Evolutionary conservation across 495 filamentous ascomycete species (phyloP), one percentile per base, ranked within the genome.

Genomic region (Copromyces sp.): DNA sequence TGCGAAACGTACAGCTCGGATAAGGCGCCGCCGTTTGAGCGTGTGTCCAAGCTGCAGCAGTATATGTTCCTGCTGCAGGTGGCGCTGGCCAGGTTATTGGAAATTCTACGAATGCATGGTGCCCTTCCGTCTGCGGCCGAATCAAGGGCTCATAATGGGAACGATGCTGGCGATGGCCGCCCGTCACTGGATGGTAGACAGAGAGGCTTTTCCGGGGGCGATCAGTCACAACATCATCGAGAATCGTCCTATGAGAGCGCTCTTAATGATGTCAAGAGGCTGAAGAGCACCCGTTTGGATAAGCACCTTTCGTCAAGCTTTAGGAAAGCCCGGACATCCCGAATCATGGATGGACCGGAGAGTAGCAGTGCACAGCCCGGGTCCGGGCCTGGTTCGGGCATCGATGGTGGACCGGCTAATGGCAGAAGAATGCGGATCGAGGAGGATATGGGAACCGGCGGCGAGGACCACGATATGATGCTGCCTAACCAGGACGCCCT

Each of bases 1-100:
- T 97, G 94, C 78, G 78, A 82, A 42, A 70, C 75, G 39, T 77
- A 80, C 47, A 41, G 76, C n/a, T 74, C 81, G 1, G 81, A 80
- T 14, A 75, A 77, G n/a, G 78, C 78, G 9, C 73, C 81, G n/a
- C 78, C 82, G 9, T 77, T 85, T 68, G 89, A 90, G 53, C 87
- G 86, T 41, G 88, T 97, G 35, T 90, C 93, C 14, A 92, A 95
- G 78, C 85, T 99, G 70, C 90, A 93, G 79, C 95, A 98, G 81
- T 99, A 97, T 77, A 90, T 98, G 14, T 98, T 96, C 80, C 84
- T 99, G 53, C 84, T 99, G 40, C 89, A 91, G 78, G 94, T 98
- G 38, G 95, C 96, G 45, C 89, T 98, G 68, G 96, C 96, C 9
- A 87, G 96, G 70, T 86, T 99, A 41, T 85, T 99, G 44, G 90